Conservation (phyloP, 1,284 basidiomycete genomes). For the Ustilago loliicola region DNA sequence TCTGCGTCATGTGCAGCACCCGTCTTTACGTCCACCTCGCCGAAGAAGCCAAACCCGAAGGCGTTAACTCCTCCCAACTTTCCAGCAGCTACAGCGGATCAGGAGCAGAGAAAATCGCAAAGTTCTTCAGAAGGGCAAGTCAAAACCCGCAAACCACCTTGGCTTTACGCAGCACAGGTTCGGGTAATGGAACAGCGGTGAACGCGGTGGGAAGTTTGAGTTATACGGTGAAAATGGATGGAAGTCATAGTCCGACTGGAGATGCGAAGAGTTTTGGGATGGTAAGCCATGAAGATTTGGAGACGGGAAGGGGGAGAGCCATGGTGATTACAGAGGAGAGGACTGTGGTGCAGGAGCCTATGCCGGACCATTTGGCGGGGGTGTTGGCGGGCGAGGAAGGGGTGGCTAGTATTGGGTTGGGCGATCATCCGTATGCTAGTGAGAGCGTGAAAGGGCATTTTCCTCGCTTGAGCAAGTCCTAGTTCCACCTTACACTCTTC, state of each 20-base stretch:
- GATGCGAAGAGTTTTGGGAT: constrained; percentile 36
- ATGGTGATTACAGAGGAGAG: constrained; percentile 35
- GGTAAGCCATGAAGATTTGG: constrained; percentile 29
- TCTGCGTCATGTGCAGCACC: constrained; percentile 53
- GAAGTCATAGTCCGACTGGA: constrained; percentile 12
- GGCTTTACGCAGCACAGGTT: constrained; percentile 8
- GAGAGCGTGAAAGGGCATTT: constrained; percentile 24
- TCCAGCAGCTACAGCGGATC: constrained; percentile 15
- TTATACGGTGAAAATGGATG: constrained; percentile 24
- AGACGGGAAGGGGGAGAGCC: constrained; percentile 13
- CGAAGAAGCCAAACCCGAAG: constrained; percentile 43
- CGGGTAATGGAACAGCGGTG: constrained; percentile 9
- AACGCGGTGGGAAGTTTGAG: constrained; percentile 14
- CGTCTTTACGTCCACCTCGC: constrained; percentile 57
- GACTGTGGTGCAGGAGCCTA: constrained; percentile 32
- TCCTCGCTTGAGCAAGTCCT: constrained; percentile 36
- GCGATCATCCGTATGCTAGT: constrained; percentile 9
- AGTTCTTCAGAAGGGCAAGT: constrained; percentile 33
- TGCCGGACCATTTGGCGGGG: constrained; percentile 43
- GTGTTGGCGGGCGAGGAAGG: neutral
- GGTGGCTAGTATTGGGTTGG: neutral
- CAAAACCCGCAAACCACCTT: constrained; percentile 12
- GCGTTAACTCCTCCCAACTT: constrained; percentile 30
- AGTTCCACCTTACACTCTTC: neutral
- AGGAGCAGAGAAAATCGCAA: constrained; percentile 32